These are phyloP conservation scores for Phoma herbarum DNA, from an alignment of 2,329 filamentous ascomycete genomes.

Conservation along the genomic window DNA sequence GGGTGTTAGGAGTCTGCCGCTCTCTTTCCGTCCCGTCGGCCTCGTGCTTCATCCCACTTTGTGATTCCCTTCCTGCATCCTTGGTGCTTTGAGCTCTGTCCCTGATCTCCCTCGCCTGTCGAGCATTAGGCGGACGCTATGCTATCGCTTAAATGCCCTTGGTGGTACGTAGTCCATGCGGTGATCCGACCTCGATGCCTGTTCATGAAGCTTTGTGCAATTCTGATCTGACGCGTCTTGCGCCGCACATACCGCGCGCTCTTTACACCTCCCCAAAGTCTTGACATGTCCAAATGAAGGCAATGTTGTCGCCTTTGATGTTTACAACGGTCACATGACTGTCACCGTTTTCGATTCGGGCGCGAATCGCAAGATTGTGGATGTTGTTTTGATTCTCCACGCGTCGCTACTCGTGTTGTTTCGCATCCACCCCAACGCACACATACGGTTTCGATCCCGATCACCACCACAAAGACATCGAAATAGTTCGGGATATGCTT, in stretches of 20 bases:
- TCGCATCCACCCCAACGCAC: conserved; percentile 6
- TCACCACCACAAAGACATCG: not conserved
- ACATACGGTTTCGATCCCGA: not conserved
- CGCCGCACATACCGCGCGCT: conserved; percentile 4
- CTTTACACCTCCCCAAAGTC: not conserved
- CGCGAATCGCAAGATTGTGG: not conserved
- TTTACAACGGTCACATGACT: not conserved
- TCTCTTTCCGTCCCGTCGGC: conserved; percentile 27
- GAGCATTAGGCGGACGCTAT: conserved; percentile 12
- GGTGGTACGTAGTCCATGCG: not conserved
- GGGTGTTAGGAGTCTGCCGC: conserved; percentile 35
- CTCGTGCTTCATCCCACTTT: conserved; percentile 23
- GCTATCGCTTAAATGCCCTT: conserved; percentile 4
- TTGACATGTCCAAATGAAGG: not conserved
- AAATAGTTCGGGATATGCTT: not conserved
- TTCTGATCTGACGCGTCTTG: conserved; percentile 2
- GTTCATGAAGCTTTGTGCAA: conserved; percentile 6
- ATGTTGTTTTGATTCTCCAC: conserved; percentile 19
- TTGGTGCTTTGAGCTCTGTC: conserved; percentile 7
- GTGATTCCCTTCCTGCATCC: conserved; percentile 13
- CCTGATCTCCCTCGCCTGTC: conserved; percentile 14
- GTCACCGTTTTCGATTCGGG: not conserved
- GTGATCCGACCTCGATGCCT: conserved; percentile 4
- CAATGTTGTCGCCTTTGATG: not conserved
- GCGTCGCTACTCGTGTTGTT: conserved; percentile 22